These are phyloP conservation scores for Boletus coccyginus DNA, from an alignment of 768 basidiomycete genomes.

Conservation along the genomic window DNA sequence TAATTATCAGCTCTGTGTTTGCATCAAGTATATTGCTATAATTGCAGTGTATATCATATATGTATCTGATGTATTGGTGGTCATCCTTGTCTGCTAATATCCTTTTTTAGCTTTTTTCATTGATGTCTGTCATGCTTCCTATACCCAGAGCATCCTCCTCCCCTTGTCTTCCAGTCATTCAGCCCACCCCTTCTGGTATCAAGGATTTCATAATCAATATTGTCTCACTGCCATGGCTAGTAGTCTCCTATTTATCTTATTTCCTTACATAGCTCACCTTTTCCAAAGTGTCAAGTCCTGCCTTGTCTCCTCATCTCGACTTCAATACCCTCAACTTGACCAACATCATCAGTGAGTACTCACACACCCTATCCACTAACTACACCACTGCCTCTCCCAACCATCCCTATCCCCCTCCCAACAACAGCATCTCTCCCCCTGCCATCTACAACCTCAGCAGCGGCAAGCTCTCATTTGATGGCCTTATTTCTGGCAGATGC, in stretches of 20 bases:
- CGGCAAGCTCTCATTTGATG: slow-evolving; percentile 72
- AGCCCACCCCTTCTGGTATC: too few relatives aligned
- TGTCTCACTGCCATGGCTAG: slow-evolving; percentile 58
- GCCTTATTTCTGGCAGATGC: slow-evolving; percentile 58
- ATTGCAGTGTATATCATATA: too few relatives aligned
- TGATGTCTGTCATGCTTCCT: too few relatives aligned
- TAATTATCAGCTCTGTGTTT: too few relatives aligned
- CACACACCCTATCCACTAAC: slow-evolving; percentile 51
- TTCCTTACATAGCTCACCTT: slow-evolving; percentile 7
- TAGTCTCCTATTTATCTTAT: slow-evolving; percentile 35
- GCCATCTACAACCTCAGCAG: slow-evolving; percentile 68
- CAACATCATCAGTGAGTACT: slow-evolving; percentile 55
- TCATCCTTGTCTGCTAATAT: too few relatives aligned
- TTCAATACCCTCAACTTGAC: slow-evolving; percentile 62
- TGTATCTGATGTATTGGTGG: too few relatives aligned
- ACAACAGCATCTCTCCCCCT: slow-evolving; percentile 67
- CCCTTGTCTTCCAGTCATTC: too few relatives aligned
- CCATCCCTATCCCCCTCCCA: slow-evolving; percentile 69
- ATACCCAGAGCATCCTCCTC: too few relatives aligned
- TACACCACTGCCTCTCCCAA: slow-evolving; percentile 51
- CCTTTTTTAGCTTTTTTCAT: too few relatives aligned
- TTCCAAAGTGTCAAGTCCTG: slow-evolving; percentile 48
- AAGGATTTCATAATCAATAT: too few relatives aligned
- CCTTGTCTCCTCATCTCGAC: slow-evolving; percentile 58
- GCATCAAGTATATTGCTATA: too few relatives aligned